These are phyloP conservation scores for Cutaneotrichosporon dermatis DNA, from an alignment of 1,284 basidiomycete species.

Conservation along the genomic window DNA sequence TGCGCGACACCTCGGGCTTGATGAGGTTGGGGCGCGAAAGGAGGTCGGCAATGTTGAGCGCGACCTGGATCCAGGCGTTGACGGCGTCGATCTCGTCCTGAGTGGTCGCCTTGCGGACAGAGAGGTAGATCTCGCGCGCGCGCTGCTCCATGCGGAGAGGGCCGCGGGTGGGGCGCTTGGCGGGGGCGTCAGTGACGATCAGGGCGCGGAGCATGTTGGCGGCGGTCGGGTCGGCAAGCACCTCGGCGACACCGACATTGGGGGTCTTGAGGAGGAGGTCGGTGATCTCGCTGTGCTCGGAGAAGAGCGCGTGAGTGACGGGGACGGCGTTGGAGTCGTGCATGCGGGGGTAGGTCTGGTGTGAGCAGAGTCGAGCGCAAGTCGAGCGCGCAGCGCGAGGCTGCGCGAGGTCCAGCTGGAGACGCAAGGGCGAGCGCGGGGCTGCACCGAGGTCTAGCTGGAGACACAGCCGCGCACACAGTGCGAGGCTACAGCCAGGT, in stretches of 20 bases:
- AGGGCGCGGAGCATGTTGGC: conserved; percentile 64
- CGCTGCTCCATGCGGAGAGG: conserved; percentile 54
- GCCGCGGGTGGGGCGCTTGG: conserved; percentile 57
- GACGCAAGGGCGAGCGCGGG: no score
- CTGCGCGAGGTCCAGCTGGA: no score
- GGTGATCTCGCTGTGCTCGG: conserved; percentile 72
- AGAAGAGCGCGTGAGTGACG: conserved; percentile 60
- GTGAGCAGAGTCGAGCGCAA: no score
- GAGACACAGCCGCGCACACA: no score
- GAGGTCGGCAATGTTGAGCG: conserved; percentile 69
- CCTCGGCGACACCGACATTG: conserved; percentile 56
- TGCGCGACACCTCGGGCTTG: conserved; percentile 71
- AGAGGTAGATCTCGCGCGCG: conserved; percentile 68
- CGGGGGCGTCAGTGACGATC: conserved; percentile 75
- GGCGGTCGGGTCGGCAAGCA: conserved; percentile 58
- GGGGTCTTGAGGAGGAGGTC: conserved; percentile 68
- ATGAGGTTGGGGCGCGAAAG: conserved; percentile 52
- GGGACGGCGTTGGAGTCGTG: conserved; percentile 38
- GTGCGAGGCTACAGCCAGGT: no score
- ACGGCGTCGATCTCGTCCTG: conserved; percentile 54
- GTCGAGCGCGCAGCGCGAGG: no score
- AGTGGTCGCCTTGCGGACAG: conserved; percentile 58
- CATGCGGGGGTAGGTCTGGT: conserved; percentile 42
- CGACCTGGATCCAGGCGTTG: conserved; percentile 59
- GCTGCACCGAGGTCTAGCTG: no score